Percentiles rank a stretch among this genome's conserved stretches.
These are phyloP conservation scores for Phytophthora macrochlamydospora DNA, from an alignment of 352 stramenopile species.

Conservation along the genomic window DNA sequence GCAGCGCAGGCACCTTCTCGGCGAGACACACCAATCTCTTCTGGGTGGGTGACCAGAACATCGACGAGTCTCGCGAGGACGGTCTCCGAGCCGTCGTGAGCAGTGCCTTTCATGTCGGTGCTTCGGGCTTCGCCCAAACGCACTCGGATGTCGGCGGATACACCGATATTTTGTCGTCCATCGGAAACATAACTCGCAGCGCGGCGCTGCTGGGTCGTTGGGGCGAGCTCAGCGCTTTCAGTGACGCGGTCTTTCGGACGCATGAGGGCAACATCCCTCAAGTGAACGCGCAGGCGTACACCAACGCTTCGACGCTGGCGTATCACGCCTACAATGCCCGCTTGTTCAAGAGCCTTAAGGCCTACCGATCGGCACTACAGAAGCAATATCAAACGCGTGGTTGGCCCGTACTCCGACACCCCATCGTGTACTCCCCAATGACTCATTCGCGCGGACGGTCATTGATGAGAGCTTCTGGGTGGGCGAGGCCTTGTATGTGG, in stretches of 20 bases:
- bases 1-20: conserved; percentile 30
- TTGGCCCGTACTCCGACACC: conserved; percentile 30
- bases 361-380: conserved; percentile 26
- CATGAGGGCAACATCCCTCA: conserved; percentile 36
- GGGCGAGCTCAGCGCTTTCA: conserved; percentile 31
- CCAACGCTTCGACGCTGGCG: conserved; percentile 22
- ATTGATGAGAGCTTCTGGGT: conserved; percentile 36
- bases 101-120: conserved; percentile 25
- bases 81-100: conserved; percentile 30
- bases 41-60: conserved; percentile 37
- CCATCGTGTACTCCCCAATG: conserved; percentile 29
- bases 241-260: conserved; percentile 27
- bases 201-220: conserved; percentile 28
- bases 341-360: conserved; percentile 30
- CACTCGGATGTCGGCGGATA: conserved; percentile 34
- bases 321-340: conserved; percentile 33
- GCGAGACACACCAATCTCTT: conserved; percentile 34
- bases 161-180: conserved; percentile 24
- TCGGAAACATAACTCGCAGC: conserved; percentile 32
- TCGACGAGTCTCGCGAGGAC: conserved; percentile 30
- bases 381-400: conserved; percentile 23
- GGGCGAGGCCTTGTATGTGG: conserved; percentile 30
- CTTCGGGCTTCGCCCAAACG: conserved; percentile 26
- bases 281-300: conserved; percentile 35
- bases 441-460: conserved; percentile 13